A percentile compares a stretch with the other conserved stretches of the same genome.
These are phyloP conservation scores for Penicillium sp. DNA, from an alignment of 2,329 filamentous ascomycete genomes.

Conservation along the genomic window DNA sequence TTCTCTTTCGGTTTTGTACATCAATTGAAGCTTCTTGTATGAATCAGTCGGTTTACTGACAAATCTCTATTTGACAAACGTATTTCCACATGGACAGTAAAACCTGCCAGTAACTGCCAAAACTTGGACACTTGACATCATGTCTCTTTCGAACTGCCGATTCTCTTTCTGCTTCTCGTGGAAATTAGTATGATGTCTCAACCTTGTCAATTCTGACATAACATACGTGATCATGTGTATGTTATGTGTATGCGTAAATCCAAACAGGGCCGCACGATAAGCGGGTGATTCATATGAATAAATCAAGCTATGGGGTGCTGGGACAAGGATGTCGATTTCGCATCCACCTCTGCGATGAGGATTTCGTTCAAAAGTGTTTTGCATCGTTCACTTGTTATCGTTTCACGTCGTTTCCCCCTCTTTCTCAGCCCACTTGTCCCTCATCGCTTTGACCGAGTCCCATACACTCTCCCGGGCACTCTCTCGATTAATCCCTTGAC, in stretches of 20 bases:
- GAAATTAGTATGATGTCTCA: not conserved
- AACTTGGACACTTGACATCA: not conserved
- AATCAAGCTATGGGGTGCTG: not conserved
- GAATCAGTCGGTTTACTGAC: not conserved
- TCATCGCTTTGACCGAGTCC: slow-evolving; percentile 26
- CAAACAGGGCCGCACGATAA: not conserved
- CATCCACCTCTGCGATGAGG: not conserved
- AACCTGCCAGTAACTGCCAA: not conserved
- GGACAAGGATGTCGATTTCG: no score
- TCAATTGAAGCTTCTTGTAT: not conserved
- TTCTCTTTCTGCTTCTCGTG: not conserved
- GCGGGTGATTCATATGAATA: not conserved
- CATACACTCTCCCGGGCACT: slow-evolving; percentile 31
- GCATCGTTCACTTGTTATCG: not conserved
- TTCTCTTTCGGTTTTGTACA: not conserved
- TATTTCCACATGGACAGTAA: not conserved
- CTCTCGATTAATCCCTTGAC: slow-evolving; percentile 18
- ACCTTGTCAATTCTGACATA: no score
- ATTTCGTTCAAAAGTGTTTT: not conserved
- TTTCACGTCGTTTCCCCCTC: not conserved
- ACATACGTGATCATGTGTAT: no score
- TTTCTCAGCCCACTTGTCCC: slow-evolving; percentile 24
- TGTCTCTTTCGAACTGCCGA: not conserved
- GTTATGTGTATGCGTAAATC: not conserved
- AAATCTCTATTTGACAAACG: not conserved